Conservation (phyloP, 768 basidiomycete species). For the Auriscalpium vulgare region DNA sequence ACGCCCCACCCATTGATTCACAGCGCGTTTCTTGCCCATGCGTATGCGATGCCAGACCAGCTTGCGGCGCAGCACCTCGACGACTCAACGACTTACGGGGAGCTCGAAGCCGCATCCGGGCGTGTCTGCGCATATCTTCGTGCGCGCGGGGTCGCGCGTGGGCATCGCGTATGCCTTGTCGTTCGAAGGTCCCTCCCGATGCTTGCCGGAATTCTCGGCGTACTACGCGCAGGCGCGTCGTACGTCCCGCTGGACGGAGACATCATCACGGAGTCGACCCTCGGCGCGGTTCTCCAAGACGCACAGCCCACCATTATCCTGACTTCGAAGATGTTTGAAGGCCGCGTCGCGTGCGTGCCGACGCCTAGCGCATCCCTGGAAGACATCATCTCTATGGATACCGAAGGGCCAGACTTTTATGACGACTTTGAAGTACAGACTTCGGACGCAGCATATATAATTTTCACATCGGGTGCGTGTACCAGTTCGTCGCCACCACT, state of each 20-base stretch:
- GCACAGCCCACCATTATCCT: slow-evolving; percentile 35
- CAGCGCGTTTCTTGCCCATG: slow-evolving; percentile 47
- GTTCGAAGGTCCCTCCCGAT: slow-evolving; percentile 46
- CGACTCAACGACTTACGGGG: slow-evolving; percentile 39
- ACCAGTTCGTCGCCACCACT: not conserved
- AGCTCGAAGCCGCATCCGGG: slow-evolving; percentile 42
- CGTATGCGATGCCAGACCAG: slow-evolving; percentile 30
- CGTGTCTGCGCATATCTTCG: slow-evolving; percentile 38
- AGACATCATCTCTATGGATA: slow-evolving; percentile 6
- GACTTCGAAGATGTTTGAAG: slow-evolving; percentile 24
- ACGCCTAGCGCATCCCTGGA: slow-evolving; percentile 19
- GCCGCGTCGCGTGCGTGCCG: slow-evolving; percentile 8
- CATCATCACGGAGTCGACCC: slow-evolving; percentile 46
- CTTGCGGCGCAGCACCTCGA: slow-evolving; percentile 44
- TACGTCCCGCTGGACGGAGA: slow-evolving; percentile 55
- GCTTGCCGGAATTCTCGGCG: slow-evolving; percentile 44
- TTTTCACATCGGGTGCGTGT: slow-evolving; percentile 50
- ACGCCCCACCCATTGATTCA: slow-evolving; percentile 24
- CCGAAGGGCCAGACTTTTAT: not conserved
- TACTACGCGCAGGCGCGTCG: slow-evolving; percentile 49
- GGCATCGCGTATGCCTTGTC: slow-evolving; percentile 46
- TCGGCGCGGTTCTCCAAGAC: slow-evolving; percentile 41
- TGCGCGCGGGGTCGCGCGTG: slow-evolving; percentile 35
- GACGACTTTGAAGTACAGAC: slow-evolving; percentile 1
- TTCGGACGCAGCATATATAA: slow-evolving; percentile 44